These are phyloP conservation scores for Aspergillus thermomutatus DNA, from an alignment of 2,329 filamentous ascomycete genomes.

Conservation along the genomic window DNA sequence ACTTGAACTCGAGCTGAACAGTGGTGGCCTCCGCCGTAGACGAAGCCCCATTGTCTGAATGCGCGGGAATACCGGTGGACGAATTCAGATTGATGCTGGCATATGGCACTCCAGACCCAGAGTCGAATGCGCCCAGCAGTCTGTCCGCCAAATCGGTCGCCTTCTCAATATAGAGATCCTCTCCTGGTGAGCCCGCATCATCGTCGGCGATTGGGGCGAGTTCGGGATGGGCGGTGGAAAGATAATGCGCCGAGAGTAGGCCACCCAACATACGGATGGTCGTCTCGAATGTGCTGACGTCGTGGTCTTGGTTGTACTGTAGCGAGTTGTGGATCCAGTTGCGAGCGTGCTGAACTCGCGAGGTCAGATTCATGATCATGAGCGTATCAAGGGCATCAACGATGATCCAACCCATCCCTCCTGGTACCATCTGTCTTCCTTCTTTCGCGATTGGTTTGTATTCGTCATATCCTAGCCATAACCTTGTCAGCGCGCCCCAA, in stretches of 20 bases:
- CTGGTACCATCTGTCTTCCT: conserved; percentile 77
- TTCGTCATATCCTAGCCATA: conserved; percentile 57
- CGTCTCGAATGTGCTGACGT: conserved; percentile 97
- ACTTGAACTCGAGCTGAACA: conserved; percentile 94
- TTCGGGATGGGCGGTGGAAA: conserved; percentile 79
- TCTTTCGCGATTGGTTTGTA: conserved; percentile 79
- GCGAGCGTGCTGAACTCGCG: conserved; percentile 75
- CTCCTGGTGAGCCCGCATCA: conserved; percentile 68
- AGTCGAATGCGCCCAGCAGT: conserved; percentile 82
- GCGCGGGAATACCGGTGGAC: conserved; percentile 71
- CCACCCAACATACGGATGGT: conserved; percentile 97
- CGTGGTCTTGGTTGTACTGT: conserved; percentile 86
- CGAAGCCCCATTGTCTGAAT: conserved; percentile 80
- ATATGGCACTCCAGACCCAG: conserved; percentile 79
- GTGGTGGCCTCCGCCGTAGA: conserved; percentile 93
- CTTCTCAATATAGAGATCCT: conserved; percentile 94
- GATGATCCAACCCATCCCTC: conserved; percentile 96
- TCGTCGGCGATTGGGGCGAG: conserved; percentile 71
- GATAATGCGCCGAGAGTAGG: conserved; percentile 86
- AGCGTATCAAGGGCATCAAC: conserved; percentile 93
- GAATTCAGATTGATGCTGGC: conserved; percentile 86
- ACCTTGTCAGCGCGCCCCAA: conserved; percentile 22
- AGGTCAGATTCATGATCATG: conserved; percentile 97
- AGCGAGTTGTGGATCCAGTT: conserved; percentile 82
- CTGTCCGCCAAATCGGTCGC: conserved; percentile 89